Evolutionary conservation across 1,139 yeast genomes (phyloP), one percentile per base, ranked within the genome.

Genomic region (Blastobotrys aristatus): DNA sequence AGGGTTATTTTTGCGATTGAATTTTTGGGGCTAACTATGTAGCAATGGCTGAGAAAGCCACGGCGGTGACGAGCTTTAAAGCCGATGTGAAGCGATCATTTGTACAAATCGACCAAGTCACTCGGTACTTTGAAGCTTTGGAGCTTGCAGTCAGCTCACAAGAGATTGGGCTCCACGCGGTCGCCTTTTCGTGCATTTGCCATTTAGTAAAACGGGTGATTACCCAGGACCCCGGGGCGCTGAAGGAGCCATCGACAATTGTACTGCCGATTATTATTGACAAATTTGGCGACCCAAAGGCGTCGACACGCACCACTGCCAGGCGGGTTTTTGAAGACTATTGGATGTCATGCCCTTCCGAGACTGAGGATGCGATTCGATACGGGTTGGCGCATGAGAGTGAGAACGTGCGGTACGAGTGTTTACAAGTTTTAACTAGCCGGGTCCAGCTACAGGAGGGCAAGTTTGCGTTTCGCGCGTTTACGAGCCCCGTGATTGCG

Each of bases 131-230:
- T 53, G 80, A 78, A 46, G 75, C 85, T 0, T 67, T 84, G 38
- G 65, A 75, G 13, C 56, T 69, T 8, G 81, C 79, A 1, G 69
- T 72, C 37, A 70, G 72, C 48, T 65, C 73, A 1, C 59, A 65
- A 2, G 46, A 42, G 17, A 75, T 73, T 41, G 67, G 72, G n/a
- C 69, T 80, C 21, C 70, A 71, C 51, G 59, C 73, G 0, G 58
- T 71, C 34, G 75, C 84, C 1, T 85, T 86, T 61, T 79, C 87
- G 13, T 76, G 88, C 10, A 65, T 85, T 10, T 84, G 90, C 51
- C 92, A 88, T 60, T 67, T 88, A 42, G 77, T 86, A 26, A 86
- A 85, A 57, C 72, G 96, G 17, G 80, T 86, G 2, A 79, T 85
- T 45, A 79, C 82, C 64, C 96, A 87, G 66, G 82, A 84, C 54